Evolutionary conservation across 1,284 basidiomycete species (phyloP), one percentile per base, ranked within the genome.

Genomic region (Rhodotorula sp.): DNA sequence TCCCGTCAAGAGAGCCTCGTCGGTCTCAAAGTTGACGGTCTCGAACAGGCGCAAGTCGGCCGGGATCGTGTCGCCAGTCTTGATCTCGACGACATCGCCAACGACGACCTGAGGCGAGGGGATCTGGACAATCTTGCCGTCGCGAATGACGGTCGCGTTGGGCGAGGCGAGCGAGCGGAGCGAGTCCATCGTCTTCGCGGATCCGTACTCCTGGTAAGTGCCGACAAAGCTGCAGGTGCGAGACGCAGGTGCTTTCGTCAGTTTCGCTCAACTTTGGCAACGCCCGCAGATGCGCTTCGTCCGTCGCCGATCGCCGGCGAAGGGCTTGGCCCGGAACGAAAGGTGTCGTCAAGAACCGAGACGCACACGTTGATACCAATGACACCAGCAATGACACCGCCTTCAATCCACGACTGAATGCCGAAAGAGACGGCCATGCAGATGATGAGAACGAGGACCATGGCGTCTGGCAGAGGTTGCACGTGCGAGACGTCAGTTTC

Each of bases 1-100:
- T 62, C 88, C 89, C 2, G 89, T 90, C n/a, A 90, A 82, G 48
- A 90, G 84, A 8, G 88, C 87, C 78, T 90, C 88, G 71, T 89
- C 88, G 25, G 85, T 80, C 77, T 88, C 87, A 53, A 88, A 80
- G 62, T 63, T 63, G 68, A 80, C 78, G 7, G 82, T 82, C 8
- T 82, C 82, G 45, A 85, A 77, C 12, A 84, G 77, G 62, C 86
- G 80, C 54, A 86, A 84, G 77, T 88, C 88, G 58, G 87, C 87
- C 14, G 87, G 87, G 10, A 88, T 84, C 59, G 87, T 85, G 77
- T 88, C 87, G 27, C 88, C 74, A 1, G 71, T 72, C 74, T 75
- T 77, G 63, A 77, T 63, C 41, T 81, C 79, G 68, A 82, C 75
- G 62, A 83, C 77, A 66, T 83, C 82, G 23, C 82, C 82, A 27